Percentiles rank a stretch among this genome's conserved stretches.
Conservation (phyloP, 2,329 filamentous ascomycete species). For the Fulvia fulva region DNA sequence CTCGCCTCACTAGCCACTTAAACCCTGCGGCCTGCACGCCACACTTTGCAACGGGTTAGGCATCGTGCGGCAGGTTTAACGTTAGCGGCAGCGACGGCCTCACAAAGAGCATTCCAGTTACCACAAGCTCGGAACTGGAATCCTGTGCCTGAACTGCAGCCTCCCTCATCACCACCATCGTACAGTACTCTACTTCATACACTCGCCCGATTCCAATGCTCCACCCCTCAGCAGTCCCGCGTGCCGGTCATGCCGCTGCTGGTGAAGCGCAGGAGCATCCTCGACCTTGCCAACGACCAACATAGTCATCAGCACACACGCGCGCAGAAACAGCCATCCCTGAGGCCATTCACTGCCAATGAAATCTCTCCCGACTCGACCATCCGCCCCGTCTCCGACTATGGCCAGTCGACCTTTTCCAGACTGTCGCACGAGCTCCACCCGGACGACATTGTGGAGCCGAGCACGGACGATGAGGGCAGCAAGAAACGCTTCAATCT, state of each 20-base stretch:
- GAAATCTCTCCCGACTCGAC: neutral
- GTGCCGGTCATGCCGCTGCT: constrained; percentile 34
- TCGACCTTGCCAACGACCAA: constrained; percentile 31
- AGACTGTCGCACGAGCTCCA: constrained; percentile 27
- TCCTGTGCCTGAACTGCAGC: neutral
- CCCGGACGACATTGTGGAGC: constrained; percentile 22
- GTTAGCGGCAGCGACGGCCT: neutral
- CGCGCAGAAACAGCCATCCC: neutral
- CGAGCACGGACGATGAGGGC: constrained; percentile 17
- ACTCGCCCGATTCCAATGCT: constrained; percentile 15
- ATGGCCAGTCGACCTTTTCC: constrained; percentile 12
- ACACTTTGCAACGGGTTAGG: neutral
- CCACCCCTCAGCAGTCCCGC: constrained; percentile 11
- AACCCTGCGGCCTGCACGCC: neutral
- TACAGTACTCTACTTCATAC: neutral
- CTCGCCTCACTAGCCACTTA: neutral
- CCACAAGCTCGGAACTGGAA: neutral
- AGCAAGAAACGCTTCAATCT: constrained; percentile 57
- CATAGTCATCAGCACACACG: neutral
- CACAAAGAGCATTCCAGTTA: neutral
- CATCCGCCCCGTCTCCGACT: constrained; percentile 9
- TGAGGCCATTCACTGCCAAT: constrained; percentile 5
- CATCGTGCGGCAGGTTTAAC: neutral
- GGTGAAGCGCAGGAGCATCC: constrained; percentile 41
- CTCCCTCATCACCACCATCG: neutral